Percentiles rank a stretch among this genome's conserved stretches.
phyloP scores from a whole-genome alignment of 345 rosid genomes.

The Tarenaya hassleriana region DNA sequence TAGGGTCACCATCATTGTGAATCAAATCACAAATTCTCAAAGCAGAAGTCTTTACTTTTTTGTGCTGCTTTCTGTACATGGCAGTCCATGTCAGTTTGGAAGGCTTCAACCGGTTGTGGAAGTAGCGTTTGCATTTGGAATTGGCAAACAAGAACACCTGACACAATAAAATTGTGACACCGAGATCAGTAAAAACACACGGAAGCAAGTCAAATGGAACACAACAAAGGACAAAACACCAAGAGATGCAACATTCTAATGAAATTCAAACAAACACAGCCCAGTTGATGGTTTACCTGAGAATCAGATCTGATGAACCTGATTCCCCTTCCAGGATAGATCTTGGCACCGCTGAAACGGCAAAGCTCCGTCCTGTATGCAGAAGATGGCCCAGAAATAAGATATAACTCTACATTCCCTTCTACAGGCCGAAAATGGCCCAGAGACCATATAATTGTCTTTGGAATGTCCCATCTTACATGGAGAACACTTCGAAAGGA shows the following conservation, averaged over 20 bases:
- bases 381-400: neutral
- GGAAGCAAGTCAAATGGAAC: neutral
- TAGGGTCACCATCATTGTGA: neutral
- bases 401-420: too few species aligned
- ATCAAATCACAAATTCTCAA: neutral
- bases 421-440: too few species aligned
- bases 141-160: conserved; percentile 87
- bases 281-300: conserved; percentile 17
- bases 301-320: conserved; percentile 34
- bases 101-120: conserved; percentile 88
- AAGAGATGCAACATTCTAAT: neutral
- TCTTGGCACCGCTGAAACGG: conserved; percentile 35
- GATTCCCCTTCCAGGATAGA: conserved; percentile 35
- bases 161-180: too few species aligned
- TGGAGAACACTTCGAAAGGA: too few species aligned
- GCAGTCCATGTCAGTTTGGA: conserved; percentile 87
- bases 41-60: conserved; percentile 38
- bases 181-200: neutral
- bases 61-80: conserved; percentile 77
- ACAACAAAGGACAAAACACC: neutral
- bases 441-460: too few species aligned
- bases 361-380: conserved; percentile 31
- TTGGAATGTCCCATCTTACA: too few species aligned
- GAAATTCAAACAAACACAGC: neutral
- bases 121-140: conserved; percentile 90